phyloP scores from a whole-genome alignment of 2,329 filamentous ascomycete genomes.

The Pseudocercospora fuligena region DNA sequence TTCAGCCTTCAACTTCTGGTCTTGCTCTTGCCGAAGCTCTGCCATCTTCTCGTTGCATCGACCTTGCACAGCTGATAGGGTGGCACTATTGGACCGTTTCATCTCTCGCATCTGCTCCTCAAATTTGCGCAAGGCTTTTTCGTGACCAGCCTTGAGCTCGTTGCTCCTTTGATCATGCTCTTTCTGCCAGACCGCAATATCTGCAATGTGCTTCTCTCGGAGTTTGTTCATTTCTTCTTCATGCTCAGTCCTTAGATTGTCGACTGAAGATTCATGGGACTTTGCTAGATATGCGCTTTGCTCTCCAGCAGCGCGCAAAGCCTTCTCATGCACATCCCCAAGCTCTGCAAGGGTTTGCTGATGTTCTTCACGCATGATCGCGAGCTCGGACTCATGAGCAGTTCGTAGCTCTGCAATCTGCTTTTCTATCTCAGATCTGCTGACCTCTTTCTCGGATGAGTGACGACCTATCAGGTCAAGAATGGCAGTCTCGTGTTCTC shows the following conservation, averaged over 20 bases:
- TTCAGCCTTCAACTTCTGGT: constrained; percentile 1
- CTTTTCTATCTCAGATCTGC: not conserved
- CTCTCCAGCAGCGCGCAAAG: constrained; percentile 10
- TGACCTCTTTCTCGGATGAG: not conserved
- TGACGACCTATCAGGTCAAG: not conserved
- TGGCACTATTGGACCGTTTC: constrained; percentile 2
- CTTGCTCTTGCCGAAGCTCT: constrained; percentile 7
- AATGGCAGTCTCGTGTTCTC: constrained; percentile 15
- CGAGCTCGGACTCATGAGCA: constrained; percentile 8
- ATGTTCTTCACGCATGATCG: constrained; percentile 9
- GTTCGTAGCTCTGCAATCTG: constrained; percentile 2
- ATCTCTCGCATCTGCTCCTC: not conserved
- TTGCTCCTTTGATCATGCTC: not conserved
- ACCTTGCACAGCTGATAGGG: not conserved
- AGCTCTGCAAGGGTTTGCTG: constrained; percentile 10
- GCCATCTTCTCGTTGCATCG: constrained; percentile 1
- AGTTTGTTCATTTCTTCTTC: constrained; percentile 19
- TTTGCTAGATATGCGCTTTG: constrained; percentile 7
- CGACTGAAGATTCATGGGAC: constrained; percentile 19
- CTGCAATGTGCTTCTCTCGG: constrained; percentile 25
- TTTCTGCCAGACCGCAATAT: constrained; percentile 11
- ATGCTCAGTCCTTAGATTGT: constrained; percentile 18
- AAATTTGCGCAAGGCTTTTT: not conserved
- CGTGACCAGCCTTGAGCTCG: constrained; percentile 4
- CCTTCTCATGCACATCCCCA: constrained; percentile 8